Evolutionary conservation across 2,329 filamentous ascomycete species (phyloP), one percentile per base, ranked within the genome.

Genomic region (Leptoxyphium fumago): DNA sequence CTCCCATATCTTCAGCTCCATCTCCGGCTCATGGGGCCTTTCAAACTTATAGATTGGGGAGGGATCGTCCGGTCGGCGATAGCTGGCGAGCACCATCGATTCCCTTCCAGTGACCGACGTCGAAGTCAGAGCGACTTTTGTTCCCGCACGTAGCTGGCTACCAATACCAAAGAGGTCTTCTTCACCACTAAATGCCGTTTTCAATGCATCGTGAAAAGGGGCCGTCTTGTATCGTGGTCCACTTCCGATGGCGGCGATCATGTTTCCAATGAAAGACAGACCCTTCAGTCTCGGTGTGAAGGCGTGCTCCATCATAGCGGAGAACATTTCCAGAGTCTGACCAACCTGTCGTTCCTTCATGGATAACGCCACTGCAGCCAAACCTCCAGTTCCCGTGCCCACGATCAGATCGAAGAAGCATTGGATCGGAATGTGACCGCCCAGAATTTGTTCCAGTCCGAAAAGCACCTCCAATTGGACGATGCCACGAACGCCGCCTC

Each of bases 371-470:
- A 68, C 57, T 2, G 66, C 65, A 21, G 71, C 58, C 10, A 71
- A 54, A 3, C 66, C 69, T 10, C 69, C 69, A 15, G 65, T 67
- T 2, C 58, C 56, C n/a, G 64, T 67, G 4, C 67, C 67, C 6
- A 70, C 63, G 15, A 73, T 66, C 2, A 72, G 58, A 45, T 73
- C 70, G 45, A 73, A 71, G 52, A 72, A 72, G 2, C 53, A 53
- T 41, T 64, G 65, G 2, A 72, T 61, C 0, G 62, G 60, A 2
- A 72, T 48, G 5, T 56, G 53, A 8, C 56, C 52, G 2, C 63
- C 65, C 1, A 71, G 49, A 4, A 55, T 56, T 17, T 53, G 54
- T 47, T 72, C 63, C 9, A 73, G 61, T 4, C 54, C 52, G 21
- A 58, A 49, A 4, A 73, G 55, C 1, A 69, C 58, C 47, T 67